Evolutionary conservation across 306 rosid species (phyloP).

Genomic region (Ormosia semicastrata): DNA sequence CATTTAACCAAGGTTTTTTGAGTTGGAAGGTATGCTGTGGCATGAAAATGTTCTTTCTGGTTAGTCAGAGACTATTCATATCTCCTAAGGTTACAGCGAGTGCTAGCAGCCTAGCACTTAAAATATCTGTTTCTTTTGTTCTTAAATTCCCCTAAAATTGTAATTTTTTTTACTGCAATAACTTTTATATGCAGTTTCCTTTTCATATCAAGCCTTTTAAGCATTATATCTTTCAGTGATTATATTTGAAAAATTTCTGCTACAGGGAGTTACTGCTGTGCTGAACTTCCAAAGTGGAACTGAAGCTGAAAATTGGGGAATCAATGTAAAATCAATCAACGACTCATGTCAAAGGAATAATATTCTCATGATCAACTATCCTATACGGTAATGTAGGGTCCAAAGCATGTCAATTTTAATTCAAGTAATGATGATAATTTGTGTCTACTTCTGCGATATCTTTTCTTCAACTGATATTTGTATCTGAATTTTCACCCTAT

Average conservation of each 20-base stretch:
- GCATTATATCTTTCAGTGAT: slow-evolving; percentile 21
- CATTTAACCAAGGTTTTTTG: neutral
- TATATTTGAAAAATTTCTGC: slow-evolving; percentile 33
- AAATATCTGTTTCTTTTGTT: neutral
- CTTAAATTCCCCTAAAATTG: neutral
- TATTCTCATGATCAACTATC: slow-evolving; percentile 86
- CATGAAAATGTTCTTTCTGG: neutral
- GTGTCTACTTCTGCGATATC: neutral
- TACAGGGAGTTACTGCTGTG: slow-evolving; percentile 88
- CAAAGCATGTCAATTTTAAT: slow-evolving; percentile 10
- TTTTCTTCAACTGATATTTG: neutral
- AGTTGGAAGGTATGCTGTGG: slow-evolving; percentile 9
- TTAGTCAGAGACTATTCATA: slow-evolving; percentile 4
- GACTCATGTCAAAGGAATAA: slow-evolving; percentile 70
- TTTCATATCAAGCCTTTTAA: slow-evolving; percentile 17
- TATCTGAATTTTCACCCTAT: slow-evolving; percentile 6
- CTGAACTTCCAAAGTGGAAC: slow-evolving; percentile 84
- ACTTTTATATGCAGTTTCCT: slow-evolving; percentile 4
- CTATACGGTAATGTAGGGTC: slow-evolving; percentile 67
- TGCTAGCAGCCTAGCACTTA: neutral
- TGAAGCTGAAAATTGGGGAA: slow-evolving; percentile 97
- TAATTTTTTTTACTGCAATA: neutral
- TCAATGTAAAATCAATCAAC: slow-evolving; percentile 63
- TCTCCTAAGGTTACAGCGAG: neutral
- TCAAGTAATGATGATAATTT: neutral